phyloP scores from a whole-genome alignment of 306 rosid species.

The Albizia julibrissin region DNA sequence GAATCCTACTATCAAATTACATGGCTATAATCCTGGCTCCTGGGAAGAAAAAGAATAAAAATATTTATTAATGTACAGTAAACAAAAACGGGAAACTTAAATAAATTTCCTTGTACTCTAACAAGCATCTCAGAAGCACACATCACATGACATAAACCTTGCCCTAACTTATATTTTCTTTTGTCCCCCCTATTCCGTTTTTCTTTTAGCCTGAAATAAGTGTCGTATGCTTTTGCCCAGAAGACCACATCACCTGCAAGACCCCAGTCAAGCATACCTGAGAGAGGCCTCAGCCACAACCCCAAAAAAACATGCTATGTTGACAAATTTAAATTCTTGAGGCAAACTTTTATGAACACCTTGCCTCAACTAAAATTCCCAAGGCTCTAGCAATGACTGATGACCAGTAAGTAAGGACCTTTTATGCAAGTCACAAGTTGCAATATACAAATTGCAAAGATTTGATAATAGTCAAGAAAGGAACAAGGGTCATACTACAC shows the following conservation, averaged over 20 bases:
- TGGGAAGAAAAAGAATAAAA: not conserved
- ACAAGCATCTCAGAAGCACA: not conserved
- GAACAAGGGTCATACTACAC: not conserved
- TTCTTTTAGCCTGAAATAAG: not conserved
- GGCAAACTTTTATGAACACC: not conserved
- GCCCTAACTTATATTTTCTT: not conserved
- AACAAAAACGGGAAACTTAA: not conserved
- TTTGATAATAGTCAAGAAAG: not conserved
- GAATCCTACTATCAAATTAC: not conserved
- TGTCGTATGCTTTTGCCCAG: not conserved
- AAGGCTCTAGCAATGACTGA: not conserved
- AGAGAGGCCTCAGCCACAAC: not conserved
- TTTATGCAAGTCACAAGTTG: not conserved
- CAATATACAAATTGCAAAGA: no score
- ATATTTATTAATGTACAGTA: not conserved
- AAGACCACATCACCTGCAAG: not conserved
- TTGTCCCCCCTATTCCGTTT: no score
- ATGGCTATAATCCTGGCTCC: not conserved
- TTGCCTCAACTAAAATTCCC: not conserved
- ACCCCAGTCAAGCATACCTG: not conserved
- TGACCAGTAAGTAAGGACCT: not conserved
- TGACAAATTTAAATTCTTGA: no score
- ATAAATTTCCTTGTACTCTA: not conserved
- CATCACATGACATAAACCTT: not conserved
- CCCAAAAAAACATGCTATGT: not conserved